Evolutionary conservation across 495 filamentous ascomycete species (phyloP), one percentile per base, ranked within the genome.

Genomic region (Neurospora terricola): DNA sequence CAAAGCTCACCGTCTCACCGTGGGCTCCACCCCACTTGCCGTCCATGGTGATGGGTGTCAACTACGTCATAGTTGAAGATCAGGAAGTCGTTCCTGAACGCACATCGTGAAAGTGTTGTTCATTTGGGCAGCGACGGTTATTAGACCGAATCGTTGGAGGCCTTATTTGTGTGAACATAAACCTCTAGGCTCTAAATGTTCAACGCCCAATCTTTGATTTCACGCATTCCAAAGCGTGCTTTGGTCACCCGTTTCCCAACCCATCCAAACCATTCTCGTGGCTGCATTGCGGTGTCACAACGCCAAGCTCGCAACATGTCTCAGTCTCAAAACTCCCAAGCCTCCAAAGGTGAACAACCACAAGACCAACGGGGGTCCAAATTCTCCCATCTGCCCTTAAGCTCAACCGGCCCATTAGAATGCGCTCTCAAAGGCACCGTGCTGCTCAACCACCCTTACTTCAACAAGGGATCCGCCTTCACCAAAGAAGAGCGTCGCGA

Each of bases 381-480:
- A 75, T 91, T 89, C 76, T 82, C 83, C 0, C 80, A 90, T 75
- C 84, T 93, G 10, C 90, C 89, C 9, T 83, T 92, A 27, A 88
- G 86, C 69, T 88, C 90, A 5, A 87, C 83, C 34, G 89, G 91
- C 1, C 89, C 91, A 0, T 83, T 90, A 73, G 86, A 89, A 73
- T 90, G 88, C 77, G 85, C 87, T 10, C 82, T 90, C 70, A 82
- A 77, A 8, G 91, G 93, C 10, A 80, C 83, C 37, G 85, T 88
- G 5, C 83, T 96, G 4, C 84, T 96, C 30, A 86, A 88, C 68
- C 87, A 88, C 12, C 87, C 91, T 0, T 90, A 89, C 74, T 92
- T 92, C 83, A 96, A 96, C 83, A 96, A 94, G 81, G 94, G 93
- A 16, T 92, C 92, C 0, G 93, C 89, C 1, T 94, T 94, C 76